Evolutionary conservation across 441 rosid genomes (phyloP).

Genomic region (Erysimum cheiri): DNA sequence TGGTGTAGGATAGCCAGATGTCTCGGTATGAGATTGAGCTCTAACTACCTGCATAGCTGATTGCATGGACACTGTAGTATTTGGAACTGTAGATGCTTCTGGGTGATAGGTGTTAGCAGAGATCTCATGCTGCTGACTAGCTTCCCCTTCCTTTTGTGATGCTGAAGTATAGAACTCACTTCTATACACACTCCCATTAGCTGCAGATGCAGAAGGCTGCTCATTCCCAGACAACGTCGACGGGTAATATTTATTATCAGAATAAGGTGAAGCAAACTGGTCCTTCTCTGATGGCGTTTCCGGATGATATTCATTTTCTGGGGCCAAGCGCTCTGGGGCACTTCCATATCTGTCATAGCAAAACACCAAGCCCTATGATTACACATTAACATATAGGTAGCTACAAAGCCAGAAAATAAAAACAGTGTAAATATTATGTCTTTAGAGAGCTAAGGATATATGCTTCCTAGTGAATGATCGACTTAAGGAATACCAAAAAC

Average conservation of each 20-base stretch:
- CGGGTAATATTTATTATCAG: slow-evolving; percentile 36
- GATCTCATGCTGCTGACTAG: slow-evolving; percentile 39
- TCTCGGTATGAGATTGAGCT: slow-evolving; percentile 24
- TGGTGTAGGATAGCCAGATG: slow-evolving; percentile 28
- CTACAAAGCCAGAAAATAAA: slow-evolving; percentile 18
- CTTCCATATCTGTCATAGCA: slow-evolving; percentile 46
- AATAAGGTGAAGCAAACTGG: slow-evolving; percentile 39
- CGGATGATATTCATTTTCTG: slow-evolving; percentile 39
- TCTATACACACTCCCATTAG: slow-evolving; percentile 33
- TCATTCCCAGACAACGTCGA: slow-evolving; percentile 37
- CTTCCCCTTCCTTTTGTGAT: slow-evolving; percentile 43
- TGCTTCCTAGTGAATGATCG: neutral
- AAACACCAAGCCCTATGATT: slow-evolving; percentile 3
- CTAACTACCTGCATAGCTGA: slow-evolving; percentile 26
- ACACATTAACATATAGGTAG: slow-evolving; percentile 30
- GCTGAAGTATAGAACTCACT: slow-evolving; percentile 31
- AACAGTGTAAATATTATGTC: slow-evolving; percentile 7
- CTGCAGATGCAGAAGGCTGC: slow-evolving; percentile 35
- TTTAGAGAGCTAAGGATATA: slow-evolving; percentile 14
- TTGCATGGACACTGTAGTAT: slow-evolving; percentile 30
- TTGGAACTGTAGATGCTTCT: slow-evolving; percentile 32
- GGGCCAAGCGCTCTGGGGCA: slow-evolving; percentile 36
- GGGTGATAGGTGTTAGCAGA: slow-evolving; percentile 28
- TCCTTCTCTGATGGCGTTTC: slow-evolving; percentile 35
- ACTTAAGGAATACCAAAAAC: slow-evolving; percentile 3